Conservation (phyloP, 2,329 filamentous ascomycete species). For the Aspergillus piperis region DNA sequence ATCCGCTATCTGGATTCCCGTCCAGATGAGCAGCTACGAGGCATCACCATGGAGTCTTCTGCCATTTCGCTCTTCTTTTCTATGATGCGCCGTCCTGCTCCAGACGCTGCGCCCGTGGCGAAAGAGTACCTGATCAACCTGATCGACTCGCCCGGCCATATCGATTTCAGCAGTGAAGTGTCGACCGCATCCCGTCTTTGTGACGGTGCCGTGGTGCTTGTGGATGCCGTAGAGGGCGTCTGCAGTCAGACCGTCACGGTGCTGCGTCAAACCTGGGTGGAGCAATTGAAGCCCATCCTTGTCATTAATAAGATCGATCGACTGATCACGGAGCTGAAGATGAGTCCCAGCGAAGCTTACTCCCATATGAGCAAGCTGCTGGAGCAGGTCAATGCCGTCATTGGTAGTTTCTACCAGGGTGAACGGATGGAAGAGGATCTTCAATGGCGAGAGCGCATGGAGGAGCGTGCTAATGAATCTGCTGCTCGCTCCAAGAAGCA, state of each 20-base stretch:
- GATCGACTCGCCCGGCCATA: slow-evolving; percentile 96
- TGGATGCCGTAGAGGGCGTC: slow-evolving; percentile 96
- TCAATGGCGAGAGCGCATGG: slow-evolving; percentile 90
- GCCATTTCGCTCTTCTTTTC: slow-evolving; percentile 97
- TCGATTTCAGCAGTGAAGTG: slow-evolving; percentile 98
- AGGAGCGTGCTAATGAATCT: slow-evolving; percentile 76
- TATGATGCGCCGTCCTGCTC: slow-evolving; percentile 72
- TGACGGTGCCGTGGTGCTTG: slow-evolving; percentile 89
- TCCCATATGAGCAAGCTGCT: slow-evolving; percentile 84
- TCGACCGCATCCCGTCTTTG: slow-evolving; percentile 93
- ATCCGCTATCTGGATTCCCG: slow-evolving; percentile 96
- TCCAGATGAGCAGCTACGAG: slow-evolving; percentile 90
- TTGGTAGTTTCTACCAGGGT: slow-evolving; percentile 96
- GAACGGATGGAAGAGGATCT: slow-evolving; percentile 98
- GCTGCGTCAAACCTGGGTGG: slow-evolving; percentile 88
- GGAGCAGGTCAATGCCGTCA: slow-evolving; percentile 94
- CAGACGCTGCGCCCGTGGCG: slow-evolving; percentile 67
- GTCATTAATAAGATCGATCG: slow-evolving; percentile 99
- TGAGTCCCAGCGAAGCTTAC: slow-evolving; percentile 88
- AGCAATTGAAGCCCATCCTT: slow-evolving; percentile 89
- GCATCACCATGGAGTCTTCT: slow-evolving; percentile 99
- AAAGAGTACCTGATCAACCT: slow-evolving; percentile 96
- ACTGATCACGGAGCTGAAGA: slow-evolving; percentile 88
- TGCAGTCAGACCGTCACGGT: slow-evolving; percentile 99
- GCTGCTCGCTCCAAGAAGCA: slow-evolving; percentile 56